Evolutionary conservation across 2,329 filamentous ascomycete species (phyloP).

Genomic region (Xylaria polymorpha): DNA sequence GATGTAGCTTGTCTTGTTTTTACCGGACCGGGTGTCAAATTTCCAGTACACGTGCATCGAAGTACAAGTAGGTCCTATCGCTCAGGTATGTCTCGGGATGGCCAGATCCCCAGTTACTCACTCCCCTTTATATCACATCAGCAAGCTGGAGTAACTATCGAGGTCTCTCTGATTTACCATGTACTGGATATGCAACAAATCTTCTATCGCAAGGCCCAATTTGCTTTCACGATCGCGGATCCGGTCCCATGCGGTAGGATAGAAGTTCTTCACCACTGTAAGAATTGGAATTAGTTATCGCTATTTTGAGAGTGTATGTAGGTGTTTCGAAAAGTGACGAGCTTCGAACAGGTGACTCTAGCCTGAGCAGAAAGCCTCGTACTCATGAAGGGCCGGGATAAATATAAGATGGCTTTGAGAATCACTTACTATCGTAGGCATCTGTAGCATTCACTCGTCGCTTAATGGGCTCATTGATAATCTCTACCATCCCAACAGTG

Average conservation of each 20-base stretch:
- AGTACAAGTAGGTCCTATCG: slow-evolving; percentile 52
- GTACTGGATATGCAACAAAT: slow-evolving; percentile 59
- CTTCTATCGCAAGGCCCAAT: slow-evolving; percentile 52
- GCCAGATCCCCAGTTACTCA: slow-evolving; percentile 61
- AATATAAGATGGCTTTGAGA: not conserved
- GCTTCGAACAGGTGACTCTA: not conserved
- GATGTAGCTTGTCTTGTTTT: slow-evolving; percentile 63
- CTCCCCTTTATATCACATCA: slow-evolving; percentile 29
- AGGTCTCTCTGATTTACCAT: slow-evolving; percentile 39
- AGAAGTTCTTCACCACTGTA: slow-evolving; percentile 55
- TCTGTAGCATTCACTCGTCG: slow-evolving; percentile 44
- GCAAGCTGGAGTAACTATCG: not conserved
- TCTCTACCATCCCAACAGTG: slow-evolving; percentile 62
- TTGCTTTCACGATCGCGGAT: slow-evolving; percentile 58
- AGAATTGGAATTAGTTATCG: not conserved
- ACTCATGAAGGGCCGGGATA: not conserved
- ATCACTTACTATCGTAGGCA: slow-evolving; percentile 41
- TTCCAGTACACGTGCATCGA: slow-evolving; percentile 51
- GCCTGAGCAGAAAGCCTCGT: not conserved
- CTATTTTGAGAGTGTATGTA: not conserved
- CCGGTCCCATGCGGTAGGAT: slow-evolving; percentile 56
- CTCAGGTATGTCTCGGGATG: slow-evolving; percentile 57
- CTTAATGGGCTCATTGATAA: slow-evolving; percentile 63
- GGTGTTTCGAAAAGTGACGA: no score
- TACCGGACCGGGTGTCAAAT: slow-evolving; percentile 58